Percentiles rank a stretch among this genome's conserved stretches.
Evolutionary conservation across 352 stramenopile species (phyloP).

Genomic region (Peronospora farinosa): DNA sequence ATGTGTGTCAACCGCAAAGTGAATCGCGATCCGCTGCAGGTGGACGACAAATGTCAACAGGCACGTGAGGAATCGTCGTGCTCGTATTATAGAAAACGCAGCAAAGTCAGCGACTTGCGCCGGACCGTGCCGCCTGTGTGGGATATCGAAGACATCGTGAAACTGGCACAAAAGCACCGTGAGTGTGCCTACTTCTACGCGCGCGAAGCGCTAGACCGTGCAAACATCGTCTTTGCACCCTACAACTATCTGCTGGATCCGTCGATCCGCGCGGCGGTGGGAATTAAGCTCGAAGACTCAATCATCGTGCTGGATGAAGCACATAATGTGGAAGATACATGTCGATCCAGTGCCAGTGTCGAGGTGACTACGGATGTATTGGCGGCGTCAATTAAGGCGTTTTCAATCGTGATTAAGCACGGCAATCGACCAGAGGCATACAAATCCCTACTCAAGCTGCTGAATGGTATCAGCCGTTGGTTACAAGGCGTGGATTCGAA

Average conservation of each 20-base stretch:
- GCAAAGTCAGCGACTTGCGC: slow-evolving; percentile 33
- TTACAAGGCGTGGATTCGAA: slow-evolving; percentile 41
- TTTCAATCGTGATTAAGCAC: slow-evolving; percentile 61
- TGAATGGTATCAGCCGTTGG: slow-evolving; percentile 63
- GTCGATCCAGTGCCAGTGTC: slow-evolving; percentile 64
- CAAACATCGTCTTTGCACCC: slow-evolving; percentile 82
- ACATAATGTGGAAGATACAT: slow-evolving; percentile 86
- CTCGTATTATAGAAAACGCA: slow-evolving; percentile 34
- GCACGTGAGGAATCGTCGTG: slow-evolving; percentile 28
- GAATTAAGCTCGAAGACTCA: slow-evolving; percentile 63
- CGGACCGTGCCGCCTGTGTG: slow-evolving; percentile 55
- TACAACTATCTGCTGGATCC: slow-evolving; percentile 87
- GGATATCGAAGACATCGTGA: slow-evolving; percentile 82
- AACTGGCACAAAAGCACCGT: slow-evolving; percentile 59
- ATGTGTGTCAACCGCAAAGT: slow-evolving; percentile 75
- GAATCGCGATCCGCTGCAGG: slow-evolving; percentile 44
- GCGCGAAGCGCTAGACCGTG: slow-evolving; percentile 39
- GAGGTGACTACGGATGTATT: slow-evolving; percentile 59
- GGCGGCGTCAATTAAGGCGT: slow-evolving; percentile 48
- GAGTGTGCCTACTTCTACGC: slow-evolving; percentile 80
- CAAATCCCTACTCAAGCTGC: slow-evolving; percentile 47
- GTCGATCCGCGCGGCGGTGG: slow-evolving; percentile 57
- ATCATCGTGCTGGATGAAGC: slow-evolving; percentile 84
- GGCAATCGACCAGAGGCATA: slow-evolving; percentile 50
- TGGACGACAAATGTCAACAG: slow-evolving; percentile 74